phyloP scores from a whole-genome alignment of 306 rosid species.

The Pterocarpus macrocarpus region DNA sequence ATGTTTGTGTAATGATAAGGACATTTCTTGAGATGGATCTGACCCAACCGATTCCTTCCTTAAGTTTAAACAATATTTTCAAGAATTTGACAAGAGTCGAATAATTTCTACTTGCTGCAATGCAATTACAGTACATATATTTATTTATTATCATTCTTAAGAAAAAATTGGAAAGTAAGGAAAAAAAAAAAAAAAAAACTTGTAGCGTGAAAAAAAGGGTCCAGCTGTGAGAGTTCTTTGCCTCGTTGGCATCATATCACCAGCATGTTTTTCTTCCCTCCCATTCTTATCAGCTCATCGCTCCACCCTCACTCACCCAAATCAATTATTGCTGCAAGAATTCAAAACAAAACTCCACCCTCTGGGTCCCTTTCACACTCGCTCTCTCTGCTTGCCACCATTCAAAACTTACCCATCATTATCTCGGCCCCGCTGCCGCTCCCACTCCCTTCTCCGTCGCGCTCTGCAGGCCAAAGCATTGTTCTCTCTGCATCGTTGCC shows the following conservation, averaged over 20 bases:
- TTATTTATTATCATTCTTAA: not conserved
- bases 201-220: conserved; percentile 31
- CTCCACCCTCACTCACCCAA: not conserved
- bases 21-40: no score
- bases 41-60: no score
- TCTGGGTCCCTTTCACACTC: conserved; percentile 38
- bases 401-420: conserved; percentile 58
- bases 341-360: conserved; percentile 30
- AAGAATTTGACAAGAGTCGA: no score
- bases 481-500: conserved; percentile 47
- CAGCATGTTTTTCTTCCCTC: not conserved
- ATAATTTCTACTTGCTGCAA: no score
- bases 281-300: conserved; percentile 11
- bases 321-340: conserved; percentile 48
- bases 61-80: no score
- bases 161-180: not conserved
- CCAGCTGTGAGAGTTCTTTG: conserved; percentile 38
- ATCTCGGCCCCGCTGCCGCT: conserved; percentile 33
- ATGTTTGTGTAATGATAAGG: no score
- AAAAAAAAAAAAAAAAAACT: not conserved
- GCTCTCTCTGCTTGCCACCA: conserved; percentile 32
- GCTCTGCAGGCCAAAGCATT: not conserved
- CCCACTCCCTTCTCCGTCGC: conserved; percentile 31
- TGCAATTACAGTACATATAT: no score
- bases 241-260: conserved; percentile 1